Evolutionary conservation across 176 grass and related monocot genomes (phyloP), one percentile per base, ranked within the genome.

Genomic region (Phoenix roebelenii): DNA sequence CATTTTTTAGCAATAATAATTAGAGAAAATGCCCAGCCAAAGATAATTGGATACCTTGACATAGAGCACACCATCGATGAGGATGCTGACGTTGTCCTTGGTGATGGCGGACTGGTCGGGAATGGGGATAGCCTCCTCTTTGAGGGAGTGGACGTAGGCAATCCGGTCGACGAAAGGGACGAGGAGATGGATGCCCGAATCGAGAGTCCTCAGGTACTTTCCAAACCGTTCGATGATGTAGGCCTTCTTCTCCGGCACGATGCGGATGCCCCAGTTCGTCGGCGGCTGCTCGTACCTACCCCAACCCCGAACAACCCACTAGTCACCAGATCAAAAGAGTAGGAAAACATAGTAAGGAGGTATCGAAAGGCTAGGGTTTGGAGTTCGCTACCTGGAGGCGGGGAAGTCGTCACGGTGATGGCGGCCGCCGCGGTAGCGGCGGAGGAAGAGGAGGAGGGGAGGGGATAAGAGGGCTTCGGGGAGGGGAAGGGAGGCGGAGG

Each of bases 71-170:
- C 93, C 79, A 55, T 92, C 87, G 58, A 97, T 97, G 48, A 80
- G 85, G 48, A 97, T 97, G 22, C 72, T 75, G 49, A 97, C 93
- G 70, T 97, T 97, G 69, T 97, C 93, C 51, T 85, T 97, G 26
- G 93, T 97, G 59, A 97, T 97, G 66, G 93, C 93, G 51, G 79
- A 80, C 63, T 97, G 93, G 77, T 97, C 59, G 12, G 93, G 73
- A 55, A 97, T 97, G 15, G 93, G 87, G 50, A 97, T 92, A 14
- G 93, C 78, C 81, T 97, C 93, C 81, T 97, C 93, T 80, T 97
- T 97, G 64, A 97, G 84, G 22, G 93, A 92, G 72, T 97, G 93
- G 17, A 92, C 87, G 69, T 97, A 97, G 0, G 93, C 76, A 30
- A 97, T 85, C 44, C 93, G 84, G 63, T 97, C 93, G 22, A 92